Conservation (phyloP, 2,329 filamentous ascomycete genomes). For the Ilyonectria sp. region DNA sequence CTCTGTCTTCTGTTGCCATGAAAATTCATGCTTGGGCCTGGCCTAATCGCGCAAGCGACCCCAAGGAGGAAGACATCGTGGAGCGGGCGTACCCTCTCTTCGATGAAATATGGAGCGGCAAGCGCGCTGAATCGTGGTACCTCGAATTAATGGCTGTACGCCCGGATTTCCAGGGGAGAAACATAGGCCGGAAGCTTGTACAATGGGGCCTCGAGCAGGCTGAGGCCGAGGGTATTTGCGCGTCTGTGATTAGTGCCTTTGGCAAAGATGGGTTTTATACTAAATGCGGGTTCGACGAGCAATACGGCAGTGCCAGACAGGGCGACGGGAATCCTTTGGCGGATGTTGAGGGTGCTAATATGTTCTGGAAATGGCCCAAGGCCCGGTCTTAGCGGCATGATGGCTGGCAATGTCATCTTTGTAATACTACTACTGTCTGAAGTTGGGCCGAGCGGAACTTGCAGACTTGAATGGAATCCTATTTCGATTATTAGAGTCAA, state of each 20-base stretch:
- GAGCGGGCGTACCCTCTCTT: conserved; percentile 39
- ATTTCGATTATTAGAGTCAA: too few relatives aligned
- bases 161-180: conserved; percentile 56
- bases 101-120: conserved; percentile 37
- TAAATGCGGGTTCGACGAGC: conserved; percentile 39
- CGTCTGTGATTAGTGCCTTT: conserved; percentile 56
- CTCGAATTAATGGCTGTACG: conserved; percentile 56
- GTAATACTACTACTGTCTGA: not conserved
- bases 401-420: not conserved
- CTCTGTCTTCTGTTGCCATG: conserved; percentile 36
- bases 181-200: conserved; percentile 56
- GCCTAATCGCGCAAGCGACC: conserved; percentile 34
- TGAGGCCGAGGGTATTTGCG: conserved; percentile 53
- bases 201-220: conserved; percentile 58
- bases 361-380: conserved; percentile 44
- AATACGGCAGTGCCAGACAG: conserved; percentile 28
- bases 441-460: not conserved
- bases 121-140: conserved; percentile 51
- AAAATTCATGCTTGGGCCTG: conserved; percentile 20
- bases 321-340: conserved; percentile 36
- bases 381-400: not conserved
- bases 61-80: conserved; percentile 30
- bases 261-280: conserved; percentile 58
- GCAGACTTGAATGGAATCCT: not conserved
- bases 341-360: conserved; percentile 26